Evolutionary conservation across 2,329 filamentous ascomycete species (phyloP), one percentile per base, ranked within the genome.

Genomic region (Aureobasidium leucospermi): DNA sequence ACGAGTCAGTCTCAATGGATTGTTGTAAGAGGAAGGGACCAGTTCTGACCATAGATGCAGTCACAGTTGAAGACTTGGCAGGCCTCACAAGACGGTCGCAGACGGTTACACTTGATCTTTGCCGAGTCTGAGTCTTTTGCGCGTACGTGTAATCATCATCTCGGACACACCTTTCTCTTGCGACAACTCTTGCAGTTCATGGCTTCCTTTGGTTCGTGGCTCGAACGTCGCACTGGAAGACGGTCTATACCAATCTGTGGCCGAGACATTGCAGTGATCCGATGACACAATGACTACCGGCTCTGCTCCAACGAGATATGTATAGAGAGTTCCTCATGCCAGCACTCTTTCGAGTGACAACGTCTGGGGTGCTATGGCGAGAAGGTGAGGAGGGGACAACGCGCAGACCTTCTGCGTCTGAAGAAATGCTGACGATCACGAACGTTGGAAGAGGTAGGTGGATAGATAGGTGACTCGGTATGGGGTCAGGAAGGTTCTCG

Each of bases 171-270:
- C 86, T 96, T 96, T 76, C 90, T 82, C 75, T 95, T 95, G 66
- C 90, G 84, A 78, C 90, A 96, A 60, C 89, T 94, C 74, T 96
- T 95, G 84, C 90, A 96, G 73, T 96, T 96, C 90, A 96, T 96
- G 36, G 88, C 89, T 78, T 95, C 90, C 68, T 88, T 85, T 42
- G 88, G 89, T 72, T 94, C 88, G 67, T 84, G 87, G 73, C 81
- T 85, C 74, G 84, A 78, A 43, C 87, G 85, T 63, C 87, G 84
- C 58, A 85, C 81, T 29, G 88, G 87, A 65, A 93, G 77, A 63
- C 89, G 84, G 75, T 92, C 87, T 72, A 93, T 93, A 71, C 88
- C 87, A 68, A 92, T 86, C 76, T 89, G 87, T 31, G 87, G 87
- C 68, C 89, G 83, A 64, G 87, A 84, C 80, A 90, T 87, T 70